Evolutionary conservation across 78 protist species (phyloP).

Genomic region (slime mould (Dictyostelium discoideum)): DNA sequence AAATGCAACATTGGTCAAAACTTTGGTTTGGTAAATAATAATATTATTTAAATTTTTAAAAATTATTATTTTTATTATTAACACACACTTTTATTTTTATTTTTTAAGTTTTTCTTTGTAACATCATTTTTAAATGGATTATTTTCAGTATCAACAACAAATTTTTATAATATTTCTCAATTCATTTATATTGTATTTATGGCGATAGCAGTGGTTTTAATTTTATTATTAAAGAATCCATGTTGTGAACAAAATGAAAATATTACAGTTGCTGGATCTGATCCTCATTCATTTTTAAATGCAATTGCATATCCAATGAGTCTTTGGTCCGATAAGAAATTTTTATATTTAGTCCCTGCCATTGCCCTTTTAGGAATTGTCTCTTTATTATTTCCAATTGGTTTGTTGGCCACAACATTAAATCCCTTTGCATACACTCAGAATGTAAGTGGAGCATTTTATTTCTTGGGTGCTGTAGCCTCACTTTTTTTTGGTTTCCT

Average conservation of each 20-base stretch:
- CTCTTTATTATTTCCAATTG: not conserved
- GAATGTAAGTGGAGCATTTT: not conserved
- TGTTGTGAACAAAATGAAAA: not conserved
- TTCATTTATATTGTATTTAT: not conserved
- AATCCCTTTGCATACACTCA: not conserved
- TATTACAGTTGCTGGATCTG: not conserved
- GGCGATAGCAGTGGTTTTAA: not conserved
- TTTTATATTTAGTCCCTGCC: not conserved
- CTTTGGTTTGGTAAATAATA: not conserved
- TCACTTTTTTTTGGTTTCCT: not conserved
- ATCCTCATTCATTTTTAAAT: not conserved
- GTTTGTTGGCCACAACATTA: not conserved
- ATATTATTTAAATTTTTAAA: not conserved
- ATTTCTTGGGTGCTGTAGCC: not conserved
- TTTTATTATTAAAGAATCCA: not conserved
- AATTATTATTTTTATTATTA: not conserved
- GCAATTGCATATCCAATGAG: not conserved
- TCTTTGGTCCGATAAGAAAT: not conserved
- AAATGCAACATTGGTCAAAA: not conserved
- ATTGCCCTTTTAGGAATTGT: not conserved
- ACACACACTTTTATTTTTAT: too few species aligned
- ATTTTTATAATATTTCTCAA: not conserved
- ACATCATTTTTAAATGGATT: not conserved
- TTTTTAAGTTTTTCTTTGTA: not conserved
- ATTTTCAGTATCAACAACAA: not conserved